These are phyloP conservation scores for Suillus fuscotomentosus DNA, from an alignment of 768 basidiomycete species.

Conservation along the genomic window DNA sequence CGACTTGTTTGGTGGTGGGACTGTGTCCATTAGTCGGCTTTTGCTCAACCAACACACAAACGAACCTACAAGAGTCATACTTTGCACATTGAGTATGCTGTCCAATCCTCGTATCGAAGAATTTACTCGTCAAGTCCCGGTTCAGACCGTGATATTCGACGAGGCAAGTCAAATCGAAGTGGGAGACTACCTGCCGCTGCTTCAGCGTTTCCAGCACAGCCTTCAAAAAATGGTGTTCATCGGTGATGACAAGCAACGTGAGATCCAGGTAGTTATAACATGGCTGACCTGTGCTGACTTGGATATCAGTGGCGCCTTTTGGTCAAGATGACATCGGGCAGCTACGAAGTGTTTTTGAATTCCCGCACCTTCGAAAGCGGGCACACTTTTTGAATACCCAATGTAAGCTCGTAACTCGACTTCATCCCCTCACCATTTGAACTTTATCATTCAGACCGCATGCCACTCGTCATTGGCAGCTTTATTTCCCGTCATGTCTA, in stretches of 20 bases:
- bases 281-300: conserved; percentile 1
- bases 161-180: conserved; percentile 48
- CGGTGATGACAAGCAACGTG: conserved; percentile 40
- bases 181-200: conserved; percentile 37
- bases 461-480: conserved; percentile 72
- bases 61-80: conserved; percentile 29
- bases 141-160: conserved; percentile 41
- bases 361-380: conserved; percentile 49
- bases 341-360: conserved; percentile 76
- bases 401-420: conserved; percentile 44
- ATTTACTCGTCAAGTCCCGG: conserved; percentile 28
- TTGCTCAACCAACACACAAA: conserved; percentile 21
- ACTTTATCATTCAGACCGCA: conserved; percentile 56
- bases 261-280: not conserved
- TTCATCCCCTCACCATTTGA: conserved; percentile 4
- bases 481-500: conserved; percentile 73
- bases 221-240: conserved; percentile 38
- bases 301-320: conserved; percentile 65
- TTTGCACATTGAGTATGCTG: conserved; percentile 51
- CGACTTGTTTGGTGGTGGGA: conserved; percentile 23
- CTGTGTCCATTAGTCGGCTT: conserved; percentile 16
- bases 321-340: conserved; percentile 66
- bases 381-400: conserved; percentile 65
- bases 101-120: conserved; percentile 22
- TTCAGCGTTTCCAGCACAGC: conserved; percentile 23